Base-by-base conservation (phyloP, 2,329 filamentous ascomycete genomes). In the Exophiala bonariae region DNA sequence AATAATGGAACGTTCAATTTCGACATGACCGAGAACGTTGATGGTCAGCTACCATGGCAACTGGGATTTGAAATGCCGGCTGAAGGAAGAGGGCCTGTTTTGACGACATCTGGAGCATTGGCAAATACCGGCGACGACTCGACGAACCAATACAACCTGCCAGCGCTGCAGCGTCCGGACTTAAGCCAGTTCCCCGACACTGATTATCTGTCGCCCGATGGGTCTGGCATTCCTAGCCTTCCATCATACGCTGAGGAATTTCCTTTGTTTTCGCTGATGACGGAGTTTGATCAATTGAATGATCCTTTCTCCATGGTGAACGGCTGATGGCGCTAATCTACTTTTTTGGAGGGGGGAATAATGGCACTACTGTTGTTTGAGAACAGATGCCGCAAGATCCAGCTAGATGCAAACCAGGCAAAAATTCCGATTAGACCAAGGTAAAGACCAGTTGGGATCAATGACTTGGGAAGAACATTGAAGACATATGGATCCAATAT, bases 401-500 rank as follows among this genome's bases (percentile, higher is more conserved):
- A 62, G 9, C 62, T 67, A 2, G 77, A 79, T 1, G 81, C 50
- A 38, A 75, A 73, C 66, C 76, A 79, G 20, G 75, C 72, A 31
- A 70, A 57, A 30, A 76, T 52, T 9, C 82, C 81, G 44, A 95
- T 77, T 3, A 79, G 56, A 3, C 77, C 59, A 44, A 95, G 76
- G 66, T 90, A 95, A 28, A 70, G 71, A 10, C 80, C 81, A 2
- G 86, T 92, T 16, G 87, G 83, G 17, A 86, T 61, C 13, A 97
- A 73, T 3, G 90, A 95, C 41, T 75, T 76, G 10, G 93, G 93
- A 42, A 97, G 76, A 13, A 90, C 63, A 70, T 95, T 93, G 61
- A 85, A 70, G 32, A 95, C 51, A 63, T 85, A 97, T 1, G 90
- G 90, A 66, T 97, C 93, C 18, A 99, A 80, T 60, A 96, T 83